A percentile compares a stretch with the other conserved stretches of the same genome.
Conservation (phyloP, 2,329 filamentous ascomycete genomes). For the Pleomassaria siparia region DNA sequence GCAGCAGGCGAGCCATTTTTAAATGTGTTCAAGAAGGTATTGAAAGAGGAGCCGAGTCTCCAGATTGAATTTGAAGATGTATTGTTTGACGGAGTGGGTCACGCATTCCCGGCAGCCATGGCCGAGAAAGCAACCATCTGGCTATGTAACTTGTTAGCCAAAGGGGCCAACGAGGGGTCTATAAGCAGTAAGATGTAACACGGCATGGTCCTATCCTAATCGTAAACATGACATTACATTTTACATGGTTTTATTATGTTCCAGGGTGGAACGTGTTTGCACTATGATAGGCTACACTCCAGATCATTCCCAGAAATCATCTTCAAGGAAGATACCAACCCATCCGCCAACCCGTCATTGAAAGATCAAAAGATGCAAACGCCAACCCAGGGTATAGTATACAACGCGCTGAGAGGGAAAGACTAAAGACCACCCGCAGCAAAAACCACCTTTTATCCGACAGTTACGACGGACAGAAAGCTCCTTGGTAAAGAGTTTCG, state of each 20-base stretch:
- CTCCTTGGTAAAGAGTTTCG: too few relatives aligned
- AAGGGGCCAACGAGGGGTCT: slow-evolving; percentile 10
- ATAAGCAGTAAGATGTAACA: slow-evolving; percentile 28
- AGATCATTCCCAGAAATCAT: too few relatives aligned
- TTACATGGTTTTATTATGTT: not conserved
- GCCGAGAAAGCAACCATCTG: slow-evolving; percentile 66
- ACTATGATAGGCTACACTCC: too few relatives aligned
- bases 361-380: too few relatives aligned
- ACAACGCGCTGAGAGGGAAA: too few relatives aligned
- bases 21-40: slow-evolving; percentile 61
- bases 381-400: too few relatives aligned
- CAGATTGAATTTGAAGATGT: slow-evolving; percentile 63
- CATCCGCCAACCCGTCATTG: too few relatives aligned
- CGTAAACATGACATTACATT: not conserved
- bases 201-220: not conserved
- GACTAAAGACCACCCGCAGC: too few relatives aligned
- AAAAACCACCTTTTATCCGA: too few relatives aligned
- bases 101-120: slow-evolving; percentile 71
- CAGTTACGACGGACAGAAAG: too few relatives aligned
- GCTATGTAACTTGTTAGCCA: slow-evolving; percentile 50
- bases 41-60: slow-evolving; percentile 52
- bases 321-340: too few relatives aligned
- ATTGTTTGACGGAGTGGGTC: slow-evolving; percentile 68
- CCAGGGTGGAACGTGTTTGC: too few relatives aligned
- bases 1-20: slow-evolving; percentile 62